Conservation (phyloP, 805 yeast genomes). For the Starmera pachycereana region DNA sequence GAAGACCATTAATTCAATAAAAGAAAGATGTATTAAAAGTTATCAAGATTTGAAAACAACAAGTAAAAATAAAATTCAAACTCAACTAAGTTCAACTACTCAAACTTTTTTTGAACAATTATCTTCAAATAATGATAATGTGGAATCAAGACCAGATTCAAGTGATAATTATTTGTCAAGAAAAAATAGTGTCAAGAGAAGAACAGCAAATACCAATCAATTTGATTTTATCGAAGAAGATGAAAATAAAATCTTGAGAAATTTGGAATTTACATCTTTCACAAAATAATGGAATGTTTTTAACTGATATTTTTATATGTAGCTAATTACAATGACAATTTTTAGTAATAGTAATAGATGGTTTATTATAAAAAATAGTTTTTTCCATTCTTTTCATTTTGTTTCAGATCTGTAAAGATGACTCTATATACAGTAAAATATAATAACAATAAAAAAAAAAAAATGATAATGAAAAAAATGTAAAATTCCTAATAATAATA, state of each 20-base stretch:
- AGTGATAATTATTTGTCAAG: constrained; percentile 4
- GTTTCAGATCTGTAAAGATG: too few species aligned
- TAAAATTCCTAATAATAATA: too few species aligned
- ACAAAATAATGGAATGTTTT: constrained; percentile 9
- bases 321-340: too few species aligned
- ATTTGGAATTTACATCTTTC: constrained; percentile 18
- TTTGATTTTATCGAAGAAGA: constrained; percentile 14
- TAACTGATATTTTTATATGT: neutral
- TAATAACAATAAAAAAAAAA: too few species aligned
- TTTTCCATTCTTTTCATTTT: too few species aligned
- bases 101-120: constrained; percentile 17
- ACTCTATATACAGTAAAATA: too few species aligned
- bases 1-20: constrained; percentile 36
- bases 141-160: neutral
- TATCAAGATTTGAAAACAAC: constrained; percentile 6
- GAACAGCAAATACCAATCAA: constrained; percentile 6
- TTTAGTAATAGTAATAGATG: too few species aligned
- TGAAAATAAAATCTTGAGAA: constrained; percentile 16
- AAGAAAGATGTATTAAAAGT: constrained; percentile 18
- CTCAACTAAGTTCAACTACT: constrained; percentile 8
- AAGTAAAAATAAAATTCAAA: constrained; percentile 4
- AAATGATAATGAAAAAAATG: too few species aligned
- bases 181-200: constrained; percentile 5
- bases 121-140: neutral
- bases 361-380: too few species aligned